Evolutionary conservation across 2,329 filamentous ascomycete species (phyloP).

Genomic region (Colletotrichum sp.): DNA sequence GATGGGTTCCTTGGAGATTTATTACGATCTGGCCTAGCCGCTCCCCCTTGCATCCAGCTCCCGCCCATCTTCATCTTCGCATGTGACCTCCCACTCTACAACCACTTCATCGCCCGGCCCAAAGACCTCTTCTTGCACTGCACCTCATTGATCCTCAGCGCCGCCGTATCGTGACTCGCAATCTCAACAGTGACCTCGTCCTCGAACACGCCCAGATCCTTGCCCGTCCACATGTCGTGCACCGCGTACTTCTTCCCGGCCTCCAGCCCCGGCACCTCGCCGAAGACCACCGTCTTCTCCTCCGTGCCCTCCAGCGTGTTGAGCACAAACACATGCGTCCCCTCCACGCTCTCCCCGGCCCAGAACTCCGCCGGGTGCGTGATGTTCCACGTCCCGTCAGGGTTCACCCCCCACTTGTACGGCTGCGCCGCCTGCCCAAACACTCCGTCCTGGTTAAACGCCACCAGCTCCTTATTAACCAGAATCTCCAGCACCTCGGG

Average conservation of each 20-base stretch:
- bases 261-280: slow-evolving; percentile 47
- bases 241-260: slow-evolving; percentile 38
- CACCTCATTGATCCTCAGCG: slow-evolving; percentile 26
- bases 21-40: not conserved
- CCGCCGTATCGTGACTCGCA: slow-evolving; percentile 39
- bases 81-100: not conserved
- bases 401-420: slow-evolving; percentile 54
- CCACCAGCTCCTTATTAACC: slow-evolving; percentile 42
- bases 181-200: slow-evolving; percentile 32
- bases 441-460: slow-evolving; percentile 51
- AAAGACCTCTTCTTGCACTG: slow-evolving; percentile 12
- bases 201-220: slow-evolving; percentile 40
- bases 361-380: slow-evolving; percentile 55
- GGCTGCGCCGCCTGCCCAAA: slow-evolving; percentile 47
- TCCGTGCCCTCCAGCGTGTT: slow-evolving; percentile 41
- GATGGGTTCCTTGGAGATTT: not conserved
- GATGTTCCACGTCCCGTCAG: slow-evolving; percentile 53
- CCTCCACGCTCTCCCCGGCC: slow-evolving; percentile 45
- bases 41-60: not conserved
- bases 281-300: slow-evolving; percentile 42
- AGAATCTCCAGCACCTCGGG: slow-evolving; percentile 43
- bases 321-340: slow-evolving; percentile 52
- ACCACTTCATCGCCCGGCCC: not conserved
- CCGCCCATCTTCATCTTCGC: not conserved
- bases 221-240: slow-evolving; percentile 51